A percentile compares a stretch with the other conserved stretches of the same genome.
These are phyloP conservation scores for Scutellaria galericulata DNA, from an alignment of 257 asterid genomes.

Conservation along the genomic window DNA sequence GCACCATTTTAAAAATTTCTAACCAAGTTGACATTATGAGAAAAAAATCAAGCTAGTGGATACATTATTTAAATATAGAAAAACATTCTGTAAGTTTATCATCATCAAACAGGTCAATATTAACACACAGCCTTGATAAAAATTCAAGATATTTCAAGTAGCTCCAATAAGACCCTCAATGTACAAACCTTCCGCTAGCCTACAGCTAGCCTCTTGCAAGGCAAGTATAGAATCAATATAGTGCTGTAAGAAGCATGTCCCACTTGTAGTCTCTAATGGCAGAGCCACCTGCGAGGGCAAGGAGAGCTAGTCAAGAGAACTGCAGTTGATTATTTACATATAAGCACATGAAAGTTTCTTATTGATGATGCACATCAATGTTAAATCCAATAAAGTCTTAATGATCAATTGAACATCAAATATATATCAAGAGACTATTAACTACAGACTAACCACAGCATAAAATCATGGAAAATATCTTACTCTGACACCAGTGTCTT, in stretches of 20 bases:
- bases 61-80: neutral
- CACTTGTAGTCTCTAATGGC: conserved; percentile 81
- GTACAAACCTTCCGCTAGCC: conserved; percentile 72
- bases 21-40: conserved; percentile 16
- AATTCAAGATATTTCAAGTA: conserved; percentile 26
- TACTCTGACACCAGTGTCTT: conserved; percentile 21
- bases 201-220: conserved; percentile 84
- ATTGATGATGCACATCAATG: neutral
- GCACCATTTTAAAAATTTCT: conserved; percentile 16
- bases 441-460: conserved; percentile 15
- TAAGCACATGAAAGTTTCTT: conserved; percentile 24
- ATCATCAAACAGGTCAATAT: conserved; percentile 18
- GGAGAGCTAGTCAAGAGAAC: conserved; percentile 35
- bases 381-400: conserved; percentile 7
- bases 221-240: conserved; percentile 93
- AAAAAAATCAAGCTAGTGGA: conserved; percentile 12
- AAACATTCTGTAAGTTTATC: neutral
- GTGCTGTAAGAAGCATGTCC: conserved; percentile 89
- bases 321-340: conserved; percentile 28
- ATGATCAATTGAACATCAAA: conserved; percentile 26
- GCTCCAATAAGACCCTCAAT: conserved; percentile 26
- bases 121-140: conserved; percentile 17
- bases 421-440: conserved; percentile 8
- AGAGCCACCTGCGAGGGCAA: conserved; percentile 81
- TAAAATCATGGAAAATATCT: conserved; percentile 6